Conservation (phyloP, 2,329 filamentous ascomycete genomes). For the Tothia fuscella region DNA sequence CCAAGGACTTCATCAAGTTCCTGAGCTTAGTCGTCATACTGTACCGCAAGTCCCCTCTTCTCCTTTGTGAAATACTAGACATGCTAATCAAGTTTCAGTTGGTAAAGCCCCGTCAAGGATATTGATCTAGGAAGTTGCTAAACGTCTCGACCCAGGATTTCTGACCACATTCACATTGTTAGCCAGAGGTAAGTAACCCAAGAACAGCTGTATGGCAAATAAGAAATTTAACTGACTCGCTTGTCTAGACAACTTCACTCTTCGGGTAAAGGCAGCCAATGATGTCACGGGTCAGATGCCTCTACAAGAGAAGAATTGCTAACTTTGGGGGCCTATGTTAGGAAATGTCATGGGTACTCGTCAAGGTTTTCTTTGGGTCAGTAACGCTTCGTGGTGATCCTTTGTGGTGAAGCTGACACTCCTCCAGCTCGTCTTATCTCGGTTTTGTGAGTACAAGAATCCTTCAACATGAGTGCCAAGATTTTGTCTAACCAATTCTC, state of each 20-base stretch:
- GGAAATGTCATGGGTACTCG: conserved; percentile 66
- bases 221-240: too few relatives aligned
- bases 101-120: conserved; percentile 5
- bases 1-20: conserved; percentile 82
- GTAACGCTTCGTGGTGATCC: too few relatives aligned
- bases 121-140: conserved; percentile 10
- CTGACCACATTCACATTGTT: conserved; percentile 74
- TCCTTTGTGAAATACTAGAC: too few relatives aligned
- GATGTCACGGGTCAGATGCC: too few relatives aligned
- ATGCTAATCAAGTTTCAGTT: too few relatives aligned
- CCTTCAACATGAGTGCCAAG: neutral
- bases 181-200: too few relatives aligned
- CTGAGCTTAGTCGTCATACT: conserved; percentile 65
- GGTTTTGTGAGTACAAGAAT: conserved; percentile 50
- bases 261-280: too few relatives aligned
- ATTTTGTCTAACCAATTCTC: neutral
- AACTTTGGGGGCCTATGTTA: too few relatives aligned
- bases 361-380: conserved; percentile 67
- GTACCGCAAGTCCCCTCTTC: too few relatives aligned
- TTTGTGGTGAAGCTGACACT: too few relatives aligned
- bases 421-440: conserved; percentile 48
- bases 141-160: conserved; percentile 47
- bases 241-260: conserved; percentile 53
- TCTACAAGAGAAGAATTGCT: too few relatives aligned
- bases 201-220: too few relatives aligned